Conservation (phyloP, 331 rosid species). For the Erythrophleum ivorense region DNA sequence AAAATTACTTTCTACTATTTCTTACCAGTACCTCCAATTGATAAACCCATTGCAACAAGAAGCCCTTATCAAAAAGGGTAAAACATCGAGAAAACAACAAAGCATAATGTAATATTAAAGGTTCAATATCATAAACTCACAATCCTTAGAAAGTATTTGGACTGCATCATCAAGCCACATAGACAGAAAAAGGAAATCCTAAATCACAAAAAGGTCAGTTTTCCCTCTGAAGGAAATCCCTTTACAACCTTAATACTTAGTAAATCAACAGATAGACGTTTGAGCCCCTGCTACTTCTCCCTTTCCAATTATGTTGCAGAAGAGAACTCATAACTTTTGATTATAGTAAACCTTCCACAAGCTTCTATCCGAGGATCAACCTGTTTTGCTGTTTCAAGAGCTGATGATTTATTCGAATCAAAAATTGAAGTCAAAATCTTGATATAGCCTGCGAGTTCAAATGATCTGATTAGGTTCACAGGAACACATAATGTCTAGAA, state of each 20-base stretch:
- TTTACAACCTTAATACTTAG: constrained; percentile 23
- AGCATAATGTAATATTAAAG: no score
- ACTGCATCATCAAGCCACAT: no score
- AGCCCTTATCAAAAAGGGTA: no score
- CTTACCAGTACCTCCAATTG: no score
- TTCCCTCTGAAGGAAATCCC: constrained; percentile 19
- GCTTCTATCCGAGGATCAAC: constrained; percentile 11
- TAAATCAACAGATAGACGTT: constrained; percentile 20
- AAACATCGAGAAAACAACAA: no score
- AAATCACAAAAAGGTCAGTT: neutral
- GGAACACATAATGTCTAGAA: constrained; percentile 15
- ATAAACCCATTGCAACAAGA: no score
- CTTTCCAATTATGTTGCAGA: constrained; percentile 29
- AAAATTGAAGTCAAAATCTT: constrained; percentile 36
- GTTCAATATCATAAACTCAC: no score
- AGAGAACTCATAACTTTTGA: constrained; percentile 19
- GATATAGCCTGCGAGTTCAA: constrained; percentile 45
- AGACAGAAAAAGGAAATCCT: neutral
- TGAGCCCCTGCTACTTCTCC: constrained; percentile 32
- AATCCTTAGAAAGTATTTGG: no score
- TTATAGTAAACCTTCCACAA: neutral
- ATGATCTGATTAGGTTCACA: constrained; percentile 15
- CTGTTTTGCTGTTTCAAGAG: neutral
- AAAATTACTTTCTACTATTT: no score
- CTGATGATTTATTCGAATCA: neutral